phyloP scores from a whole-genome alignment of 106 monocot genomes.

The Acorus calamus region DNA sequence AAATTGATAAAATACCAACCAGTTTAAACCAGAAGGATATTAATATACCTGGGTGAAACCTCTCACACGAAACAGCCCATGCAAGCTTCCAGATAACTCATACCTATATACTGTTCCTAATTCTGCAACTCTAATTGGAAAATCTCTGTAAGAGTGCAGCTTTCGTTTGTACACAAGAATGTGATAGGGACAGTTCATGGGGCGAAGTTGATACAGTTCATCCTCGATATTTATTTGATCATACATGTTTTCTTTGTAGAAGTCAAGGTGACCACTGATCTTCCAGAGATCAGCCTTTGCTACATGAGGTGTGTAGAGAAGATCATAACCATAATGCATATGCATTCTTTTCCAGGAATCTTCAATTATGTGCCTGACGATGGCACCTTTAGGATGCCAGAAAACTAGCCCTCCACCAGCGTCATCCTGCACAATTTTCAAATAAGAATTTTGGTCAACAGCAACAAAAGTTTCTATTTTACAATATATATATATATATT shows the following conservation, averaged over 20 bases:
- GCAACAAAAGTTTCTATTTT: too few relatives aligned
- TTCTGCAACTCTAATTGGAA: slow-evolving; percentile 89
- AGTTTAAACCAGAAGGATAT: background rate
- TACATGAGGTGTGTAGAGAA: slow-evolving; percentile 91
- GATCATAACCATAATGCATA: slow-evolving; percentile 69
- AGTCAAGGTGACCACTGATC: slow-evolving; percentile 80
- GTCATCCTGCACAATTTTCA: slow-evolving; percentile 63
- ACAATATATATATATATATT: too few relatives aligned
- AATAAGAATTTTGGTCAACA: too few relatives aligned
- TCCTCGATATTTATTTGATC: slow-evolving; percentile 85
- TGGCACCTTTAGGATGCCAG: slow-evolving; percentile 98
- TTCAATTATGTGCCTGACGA: slow-evolving; percentile 78
- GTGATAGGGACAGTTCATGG: slow-evolving; percentile 96
- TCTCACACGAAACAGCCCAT: slow-evolving; percentile 92
- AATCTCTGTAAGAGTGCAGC: slow-evolving; percentile 77
- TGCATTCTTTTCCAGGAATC: slow-evolving; percentile 89
- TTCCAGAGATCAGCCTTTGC: slow-evolving; percentile 93
- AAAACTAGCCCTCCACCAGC: slow-evolving; percentile 91
- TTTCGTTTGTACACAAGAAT: slow-evolving; percentile 88
- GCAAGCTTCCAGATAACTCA: slow-evolving; percentile 91
- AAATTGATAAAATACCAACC: background rate
- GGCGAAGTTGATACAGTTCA: slow-evolving; percentile 83
- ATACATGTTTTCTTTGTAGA: slow-evolving; percentile 94
- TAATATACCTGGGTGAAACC: slow-evolving; percentile 92
- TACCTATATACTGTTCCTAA: slow-evolving; percentile 96